Evolutionary conservation across 1,284 basidiomycete species (phyloP), one percentile per base, ranked within the genome.

Genomic region (Ustilago lituana): DNA sequence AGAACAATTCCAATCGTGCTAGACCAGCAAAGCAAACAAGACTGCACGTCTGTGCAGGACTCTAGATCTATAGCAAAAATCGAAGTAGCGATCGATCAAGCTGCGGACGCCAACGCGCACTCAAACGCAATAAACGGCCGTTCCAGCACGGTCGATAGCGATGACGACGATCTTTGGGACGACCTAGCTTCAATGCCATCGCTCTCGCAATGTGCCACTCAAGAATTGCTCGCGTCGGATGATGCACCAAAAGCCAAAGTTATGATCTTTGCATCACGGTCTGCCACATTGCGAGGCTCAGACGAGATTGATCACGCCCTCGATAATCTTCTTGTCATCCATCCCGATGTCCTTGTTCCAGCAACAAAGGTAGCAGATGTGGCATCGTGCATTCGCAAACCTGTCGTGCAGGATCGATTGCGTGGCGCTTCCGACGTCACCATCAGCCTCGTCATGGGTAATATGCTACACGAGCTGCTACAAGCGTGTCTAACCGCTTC

Each of bases 281-380:
- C 52, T 14, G 15, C 46, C 9, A 4, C 27, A 10, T 20, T 27
- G 14, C 11, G 32, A 20, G 37, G 17, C 14, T 19, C 27, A 26
- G 19, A 29, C 26, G 27, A n/a, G 14, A 5, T 24, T 44, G 54
- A 64, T 12, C 54, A 58, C 32, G 53, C 53, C 15, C 67, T 55
- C 22, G 60, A 68, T 35, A 78, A 78, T 26, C 61, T 81, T n/a
- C 54, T 81, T 8, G 73, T 81, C 11, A 52, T 77, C 12, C 79
- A 81, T 47, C 79, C 79, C 1, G 79, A 81, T 38, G 48, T 77
- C 11, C 73, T 80, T 4, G 60, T 81, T 1, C 68, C 77, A 2
- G 71, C 78, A 0, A 80, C 79, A 24, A 62, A 72, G 19, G 69
- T 81, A 8, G 74, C 77, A 12, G 72, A 74, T 23, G 70, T 74